Evolutionary conservation across 345 rosid species (phyloP).

Genomic region (Salix caprea): DNA sequence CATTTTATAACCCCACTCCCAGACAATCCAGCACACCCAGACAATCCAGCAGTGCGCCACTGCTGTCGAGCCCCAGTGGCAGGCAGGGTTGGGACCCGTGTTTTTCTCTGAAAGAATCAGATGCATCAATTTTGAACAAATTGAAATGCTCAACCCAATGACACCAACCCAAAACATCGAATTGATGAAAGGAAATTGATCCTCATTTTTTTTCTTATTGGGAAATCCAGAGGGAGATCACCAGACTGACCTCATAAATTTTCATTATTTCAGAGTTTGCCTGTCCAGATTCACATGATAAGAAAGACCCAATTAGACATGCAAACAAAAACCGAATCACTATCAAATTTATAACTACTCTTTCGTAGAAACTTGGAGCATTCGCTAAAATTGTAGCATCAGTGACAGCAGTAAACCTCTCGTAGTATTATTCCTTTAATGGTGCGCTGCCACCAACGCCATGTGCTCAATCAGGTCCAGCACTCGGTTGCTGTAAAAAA

Average conservation of each 20-base stretch:
- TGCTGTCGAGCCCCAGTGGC: constrained; percentile 90
- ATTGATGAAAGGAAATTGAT: background rate
- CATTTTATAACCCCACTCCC: too few species aligned
- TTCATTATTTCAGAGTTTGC: constrained; percentile 1
- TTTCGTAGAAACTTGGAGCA: background rate
- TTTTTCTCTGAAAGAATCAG: constrained; percentile 88
- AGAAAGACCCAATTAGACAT: background rate
- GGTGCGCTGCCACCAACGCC: constrained; percentile 71
- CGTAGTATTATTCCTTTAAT: constrained; percentile 9
- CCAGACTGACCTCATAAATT: background rate
- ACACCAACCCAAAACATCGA: too few species aligned
- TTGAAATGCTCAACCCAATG: background rate
- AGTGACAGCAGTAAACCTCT: constrained; percentile 5
- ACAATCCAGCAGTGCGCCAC: constrained; percentile 69
- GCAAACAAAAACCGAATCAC: constrained; percentile 5
- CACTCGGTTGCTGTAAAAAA: constrained; percentile 77
- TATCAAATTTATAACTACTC: constrained; percentile 10
- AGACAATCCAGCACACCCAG: constrained; percentile 32
- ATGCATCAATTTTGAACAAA: constrained; percentile 63
- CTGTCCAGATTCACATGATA: background rate
- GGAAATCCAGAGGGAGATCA: background rate
- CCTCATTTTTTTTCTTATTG: background rate
- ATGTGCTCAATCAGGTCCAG: constrained; percentile 95
- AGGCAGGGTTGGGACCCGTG: constrained; percentile 95
- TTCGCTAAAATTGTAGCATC: background rate